Conservation (phyloP, 176 grass and related monocot genomes). For the Elaeis guineensis region DNA sequence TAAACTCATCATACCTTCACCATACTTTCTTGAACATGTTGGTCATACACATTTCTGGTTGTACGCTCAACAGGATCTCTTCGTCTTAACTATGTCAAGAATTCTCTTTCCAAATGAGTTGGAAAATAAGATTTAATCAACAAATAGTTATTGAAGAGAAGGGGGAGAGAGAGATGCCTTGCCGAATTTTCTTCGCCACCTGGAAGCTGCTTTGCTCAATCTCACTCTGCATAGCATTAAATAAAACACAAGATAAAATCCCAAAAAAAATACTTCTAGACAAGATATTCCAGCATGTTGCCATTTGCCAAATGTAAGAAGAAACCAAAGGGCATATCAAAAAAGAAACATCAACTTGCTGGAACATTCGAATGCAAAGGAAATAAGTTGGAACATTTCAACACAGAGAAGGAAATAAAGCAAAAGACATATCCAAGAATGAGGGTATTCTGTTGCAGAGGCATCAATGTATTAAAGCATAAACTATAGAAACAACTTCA, state of each 20-base stretch:
- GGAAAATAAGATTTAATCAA: slow-evolving; percentile 8
- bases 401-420: too few species aligned
- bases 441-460: too few species aligned
- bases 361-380: too few species aligned
- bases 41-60: slow-evolving; percentile 20
- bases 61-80: slow-evolving; percentile 18
- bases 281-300: not conserved
- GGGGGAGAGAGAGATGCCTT: slow-evolving; percentile 33
- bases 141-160: not conserved
- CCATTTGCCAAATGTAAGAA: not conserved
- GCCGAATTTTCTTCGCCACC: slow-evolving; percentile 18
- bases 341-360: too few species aligned
- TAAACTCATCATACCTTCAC: slow-evolving; percentile 38
- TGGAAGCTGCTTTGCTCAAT: slow-evolving; percentile 27
- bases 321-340: too few species aligned
- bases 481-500: too few species aligned
- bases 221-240: slow-evolving; percentile 30
- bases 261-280: too few species aligned
- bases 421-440: too few species aligned
- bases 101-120: not conserved
- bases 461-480: too few species aligned
- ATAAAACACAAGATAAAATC: not conserved
- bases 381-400: too few species aligned
- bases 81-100: slow-evolving; percentile 31
- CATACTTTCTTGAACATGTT: slow-evolving; percentile 32